Evolutionary conservation across 2,329 filamentous ascomycete species (phyloP).

Genomic region (Aureobasidium sp.): DNA sequence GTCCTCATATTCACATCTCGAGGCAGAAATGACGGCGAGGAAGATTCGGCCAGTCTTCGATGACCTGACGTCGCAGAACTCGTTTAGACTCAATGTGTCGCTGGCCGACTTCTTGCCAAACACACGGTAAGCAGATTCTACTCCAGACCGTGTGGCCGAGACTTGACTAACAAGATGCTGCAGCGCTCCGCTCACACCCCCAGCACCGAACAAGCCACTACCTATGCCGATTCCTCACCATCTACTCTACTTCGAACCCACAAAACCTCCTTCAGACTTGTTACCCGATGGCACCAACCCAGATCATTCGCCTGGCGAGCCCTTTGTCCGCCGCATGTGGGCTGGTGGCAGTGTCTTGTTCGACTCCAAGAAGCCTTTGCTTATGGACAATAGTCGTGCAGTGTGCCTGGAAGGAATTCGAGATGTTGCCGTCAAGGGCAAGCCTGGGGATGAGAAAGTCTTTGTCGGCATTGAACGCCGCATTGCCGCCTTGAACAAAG

Average conservation of each 20-base stretch:
- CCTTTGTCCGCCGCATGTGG: slow-evolving; percentile 78
- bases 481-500: slow-evolving; percentile 27
- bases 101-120: slow-evolving; percentile 48
- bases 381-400: slow-evolving; percentile 27
- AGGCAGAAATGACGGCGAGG: slow-evolving; percentile 39
- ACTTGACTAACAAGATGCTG: neutral
- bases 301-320: slow-evolving; percentile 63
- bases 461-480: slow-evolving; percentile 52
- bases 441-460: slow-evolving; percentile 45
- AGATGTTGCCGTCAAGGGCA: slow-evolving; percentile 42
- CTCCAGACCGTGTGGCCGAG: neutral
- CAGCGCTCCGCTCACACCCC: slow-evolving; percentile 21
- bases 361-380: slow-evolving; percentile 24
- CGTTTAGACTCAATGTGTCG: slow-evolving; percentile 56
- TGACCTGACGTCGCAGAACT: slow-evolving; percentile 52
- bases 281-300: slow-evolving; percentile 78
- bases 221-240: slow-evolving; percentile 63
- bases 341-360: slow-evolving; percentile 67
- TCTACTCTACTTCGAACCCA: slow-evolving; percentile 77
- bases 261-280: slow-evolving; percentile 52
- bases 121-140: slow-evolving; percentile 14
- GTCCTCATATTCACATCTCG: slow-evolving; percentile 31
- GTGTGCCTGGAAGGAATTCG: slow-evolving; percentile 42
- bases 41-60: slow-evolving; percentile 44
- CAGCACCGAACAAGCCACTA: slow-evolving; percentile 22